These are phyloP conservation scores for Boeremia exigua DNA, from an alignment of 2,329 filamentous ascomycete species.

Conservation along the genomic window DNA sequence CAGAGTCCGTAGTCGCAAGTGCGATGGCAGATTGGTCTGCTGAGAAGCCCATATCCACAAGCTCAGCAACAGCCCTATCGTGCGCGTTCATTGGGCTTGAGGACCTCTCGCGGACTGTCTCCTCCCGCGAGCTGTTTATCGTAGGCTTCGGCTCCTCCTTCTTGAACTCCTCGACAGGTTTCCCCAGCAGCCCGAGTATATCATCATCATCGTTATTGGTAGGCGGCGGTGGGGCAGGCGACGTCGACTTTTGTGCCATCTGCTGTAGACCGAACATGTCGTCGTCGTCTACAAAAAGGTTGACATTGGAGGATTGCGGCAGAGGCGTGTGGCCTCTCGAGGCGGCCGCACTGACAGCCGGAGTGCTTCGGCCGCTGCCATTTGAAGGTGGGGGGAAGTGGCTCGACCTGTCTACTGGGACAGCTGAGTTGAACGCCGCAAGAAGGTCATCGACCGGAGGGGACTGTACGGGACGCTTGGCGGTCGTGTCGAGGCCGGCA, in stretches of 20 bases:
- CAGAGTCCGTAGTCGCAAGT: slow-evolving; percentile 78
- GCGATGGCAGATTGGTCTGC: slow-evolving; percentile 82
- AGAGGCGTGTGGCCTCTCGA: slow-evolving; percentile 39
- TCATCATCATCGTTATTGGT: slow-evolving; percentile 59
- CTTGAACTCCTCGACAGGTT: slow-evolving; percentile 62
- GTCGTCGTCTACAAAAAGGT: slow-evolving; percentile 63
- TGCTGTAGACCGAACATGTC: slow-evolving; percentile 85
- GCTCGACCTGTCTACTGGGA: slow-evolving; percentile 65
- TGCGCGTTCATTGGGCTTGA: slow-evolving; percentile 57
- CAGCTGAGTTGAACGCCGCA: slow-evolving; percentile 65
- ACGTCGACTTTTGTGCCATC: slow-evolving; percentile 56
- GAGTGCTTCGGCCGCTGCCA: slow-evolving; percentile 51
- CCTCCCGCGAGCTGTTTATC: slow-evolving; percentile 6
- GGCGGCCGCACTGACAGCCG: slow-evolving; percentile 36
- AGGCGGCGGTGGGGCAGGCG: slow-evolving; percentile 32
- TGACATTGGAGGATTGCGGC: slow-evolving; percentile 25
- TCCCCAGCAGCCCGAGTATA: slow-evolving; percentile 66
- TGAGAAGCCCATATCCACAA: slow-evolving; percentile 94
- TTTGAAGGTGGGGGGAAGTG: slow-evolving; percentile 59
- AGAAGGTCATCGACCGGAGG: slow-evolving; percentile 62
- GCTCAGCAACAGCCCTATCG: slow-evolving; percentile 82
- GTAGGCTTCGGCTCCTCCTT: slow-evolving; percentile 26
- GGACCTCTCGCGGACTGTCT: slow-evolving; percentile 23
- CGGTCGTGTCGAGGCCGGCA: slow-evolving; percentile 40
- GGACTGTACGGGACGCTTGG: slow-evolving; percentile 36